Evolutionary conservation across 108 stramenopile genomes (phyloP).

Genomic region (Mediolabrus comicus): DNA sequence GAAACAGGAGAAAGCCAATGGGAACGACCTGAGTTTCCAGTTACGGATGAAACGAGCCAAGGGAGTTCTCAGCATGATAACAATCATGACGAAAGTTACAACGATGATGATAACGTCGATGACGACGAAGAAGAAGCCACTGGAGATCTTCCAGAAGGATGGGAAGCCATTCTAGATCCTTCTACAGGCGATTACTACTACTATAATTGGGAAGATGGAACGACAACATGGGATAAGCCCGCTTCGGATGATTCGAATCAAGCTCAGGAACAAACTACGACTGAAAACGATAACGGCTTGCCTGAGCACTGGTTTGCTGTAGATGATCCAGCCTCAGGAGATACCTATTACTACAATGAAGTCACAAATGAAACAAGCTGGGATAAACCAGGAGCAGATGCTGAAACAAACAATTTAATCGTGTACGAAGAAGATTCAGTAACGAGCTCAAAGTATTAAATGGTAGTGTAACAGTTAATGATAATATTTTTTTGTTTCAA

Average conservation of each 20-base stretch:
- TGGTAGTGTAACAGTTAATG: background rate
- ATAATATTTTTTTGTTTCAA: background rate
- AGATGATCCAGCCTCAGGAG: slow-evolving; percentile 47
- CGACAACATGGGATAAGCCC: slow-evolving; percentile 78
- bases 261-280: background rate
- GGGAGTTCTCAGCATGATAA: background rate
- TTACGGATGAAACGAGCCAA: background rate
- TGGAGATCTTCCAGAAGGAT: slow-evolving; percentile 55
- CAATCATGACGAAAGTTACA: background rate
- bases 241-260: background rate
- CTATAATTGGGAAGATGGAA: slow-evolving; percentile 77
- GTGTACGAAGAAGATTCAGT: background rate
- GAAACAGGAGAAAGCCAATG: slow-evolving; percentile 37
- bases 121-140: background rate
- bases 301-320: slow-evolving; percentile 57
- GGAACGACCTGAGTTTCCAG: slow-evolving; percentile 18
- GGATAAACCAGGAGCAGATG: slow-evolving; percentile 74
- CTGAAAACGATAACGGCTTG: background rate
- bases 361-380: slow-evolving; percentile 73
- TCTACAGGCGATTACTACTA: slow-evolving; percentile 69
- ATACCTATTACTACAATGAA: slow-evolving; percentile 72
- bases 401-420: slow-evolving; percentile 58
- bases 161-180: slow-evolving; percentile 78
- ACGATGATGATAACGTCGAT: background rate
- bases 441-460: background rate